These are phyloP conservation scores for Fusarium pininemorale DNA, from an alignment of 2,329 filamentous ascomycete genomes.

Conservation along the genomic window DNA sequence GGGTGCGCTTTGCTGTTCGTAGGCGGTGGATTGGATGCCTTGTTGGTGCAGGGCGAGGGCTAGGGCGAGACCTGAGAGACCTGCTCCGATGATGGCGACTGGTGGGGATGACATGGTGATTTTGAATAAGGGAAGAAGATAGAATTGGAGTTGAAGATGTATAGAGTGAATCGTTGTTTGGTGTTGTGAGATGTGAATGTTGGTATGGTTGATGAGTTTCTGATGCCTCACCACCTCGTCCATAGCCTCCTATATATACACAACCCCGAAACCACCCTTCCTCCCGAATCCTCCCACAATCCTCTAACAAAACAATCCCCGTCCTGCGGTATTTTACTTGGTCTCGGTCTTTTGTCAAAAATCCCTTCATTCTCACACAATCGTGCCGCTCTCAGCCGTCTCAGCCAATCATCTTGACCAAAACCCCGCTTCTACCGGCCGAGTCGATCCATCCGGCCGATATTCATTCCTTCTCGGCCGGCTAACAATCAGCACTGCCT, in stretches of 20 bases:
- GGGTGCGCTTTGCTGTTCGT: conserved; percentile 57
- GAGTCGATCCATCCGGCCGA: conserved; percentile 3
- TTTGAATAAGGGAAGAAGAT: rapidly evolving
- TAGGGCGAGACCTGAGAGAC: conserved; percentile 61
- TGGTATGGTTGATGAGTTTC: background rate
- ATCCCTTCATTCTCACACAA: background rate
- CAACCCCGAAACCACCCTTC: background rate
- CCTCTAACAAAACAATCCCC: rapidly evolving
- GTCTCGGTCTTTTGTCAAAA: conserved; percentile 2
- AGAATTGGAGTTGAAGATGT: rapidly evolving
- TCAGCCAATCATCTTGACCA: background rate
- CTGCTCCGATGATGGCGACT: conserved; percentile 47
- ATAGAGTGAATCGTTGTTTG: too few species aligned
- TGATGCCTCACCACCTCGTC: background rate
- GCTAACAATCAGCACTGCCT: background rate
- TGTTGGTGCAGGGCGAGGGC: conserved; percentile 63
- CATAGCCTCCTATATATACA: conserved; percentile 12
- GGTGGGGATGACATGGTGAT: conserved; percentile 19
- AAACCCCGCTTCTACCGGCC: background rate
- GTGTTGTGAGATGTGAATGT: rapidly evolving
- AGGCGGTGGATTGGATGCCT: conserved; percentile 59
- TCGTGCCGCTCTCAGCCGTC: background rate
- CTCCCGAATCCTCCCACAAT: rapidly evolving
- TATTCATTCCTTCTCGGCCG: background rate
- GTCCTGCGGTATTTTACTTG: background rate